Evolutionary conservation across 1,284 basidiomycete genomes (phyloP).

Genomic region (Tetrapyrgos nigripes): DNA sequence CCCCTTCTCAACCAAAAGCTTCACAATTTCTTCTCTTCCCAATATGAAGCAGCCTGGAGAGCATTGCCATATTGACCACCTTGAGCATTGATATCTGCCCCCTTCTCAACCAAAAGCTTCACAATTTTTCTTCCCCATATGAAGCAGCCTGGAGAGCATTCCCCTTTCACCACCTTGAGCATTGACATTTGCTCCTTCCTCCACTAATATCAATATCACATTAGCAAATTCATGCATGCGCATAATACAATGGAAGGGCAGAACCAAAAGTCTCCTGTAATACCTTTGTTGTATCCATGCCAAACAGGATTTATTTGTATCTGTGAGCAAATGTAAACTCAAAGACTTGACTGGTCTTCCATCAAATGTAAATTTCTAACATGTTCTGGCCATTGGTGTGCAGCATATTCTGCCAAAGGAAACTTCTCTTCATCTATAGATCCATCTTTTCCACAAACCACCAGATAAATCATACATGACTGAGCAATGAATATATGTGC

Average conservation of each 20-base stretch:
- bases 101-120: too few species aligned
- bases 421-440: not conserved
- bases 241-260: not conserved
- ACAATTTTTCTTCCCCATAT: too few species aligned
- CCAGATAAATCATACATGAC: conserved; percentile 3
- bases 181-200: not conserved
- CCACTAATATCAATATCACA: not conserved
- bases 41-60: too few species aligned
- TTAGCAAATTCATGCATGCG: not conserved
- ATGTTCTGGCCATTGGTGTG: not conserved
- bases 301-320: not conserved
- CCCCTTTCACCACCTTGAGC: too few species aligned
- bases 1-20: not conserved
- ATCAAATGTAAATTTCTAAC: not conserved
- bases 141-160: too few species aligned
- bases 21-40: not conserved
- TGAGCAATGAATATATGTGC: conserved; percentile 3
- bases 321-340: not conserved
- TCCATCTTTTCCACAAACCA: not conserved
- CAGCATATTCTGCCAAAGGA: not conserved
- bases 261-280: too few species aligned
- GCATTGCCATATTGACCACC: too few species aligned
- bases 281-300: not conserved
- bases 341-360: not conserved
- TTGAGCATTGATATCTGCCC: too few species aligned